A percentile compares a stretch with the other conserved stretches of the same genome.
Conservation (phyloP, 2,329 filamentous ascomycete genomes). For the Phyllosticta citrichinensis region DNA sequence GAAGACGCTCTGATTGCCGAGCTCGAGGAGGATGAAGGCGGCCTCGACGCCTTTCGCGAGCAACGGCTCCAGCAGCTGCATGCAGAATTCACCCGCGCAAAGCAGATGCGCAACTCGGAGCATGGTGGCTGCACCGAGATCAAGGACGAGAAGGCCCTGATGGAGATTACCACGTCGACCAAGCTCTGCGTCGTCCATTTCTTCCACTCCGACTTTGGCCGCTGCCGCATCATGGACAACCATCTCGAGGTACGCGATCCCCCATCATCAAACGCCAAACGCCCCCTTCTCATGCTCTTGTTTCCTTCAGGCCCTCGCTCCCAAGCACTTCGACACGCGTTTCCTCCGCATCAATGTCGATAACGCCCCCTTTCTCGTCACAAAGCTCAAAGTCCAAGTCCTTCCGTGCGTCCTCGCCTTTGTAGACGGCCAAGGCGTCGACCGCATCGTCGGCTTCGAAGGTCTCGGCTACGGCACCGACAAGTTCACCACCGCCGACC, state of each 20-base stretch:
- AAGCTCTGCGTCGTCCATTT: slow-evolving; percentile 53
- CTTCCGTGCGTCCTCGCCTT: slow-evolving; percentile 50
- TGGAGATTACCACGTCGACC: slow-evolving; percentile 50
- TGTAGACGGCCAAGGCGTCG: slow-evolving; percentile 44
- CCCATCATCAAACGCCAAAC: neutral
- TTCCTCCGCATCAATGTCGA: slow-evolving; percentile 50
- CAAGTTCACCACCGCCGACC: slow-evolving; percentile 43
- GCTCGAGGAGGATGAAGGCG: slow-evolving; percentile 42
- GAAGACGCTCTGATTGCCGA: slow-evolving; percentile 52
- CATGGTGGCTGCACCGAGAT: slow-evolving; percentile 47
- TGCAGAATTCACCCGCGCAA: slow-evolving; percentile 43
- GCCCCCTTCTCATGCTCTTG: slow-evolving; percentile 5
- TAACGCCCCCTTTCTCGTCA: slow-evolving; percentile 49
- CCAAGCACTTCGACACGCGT: slow-evolving; percentile 49
- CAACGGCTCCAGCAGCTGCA: slow-evolving; percentile 49
- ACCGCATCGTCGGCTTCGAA: slow-evolving; percentile 50
- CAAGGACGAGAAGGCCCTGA: slow-evolving; percentile 47
- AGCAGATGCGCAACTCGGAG: slow-evolving; percentile 39
- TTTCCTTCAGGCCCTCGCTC: slow-evolving; percentile 35
- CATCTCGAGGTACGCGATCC: slow-evolving; percentile 36
- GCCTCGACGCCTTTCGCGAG: slow-evolving; percentile 45
- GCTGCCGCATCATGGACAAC: slow-evolving; percentile 52
- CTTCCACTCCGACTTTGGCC: slow-evolving; percentile 53
- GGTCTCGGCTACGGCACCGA: slow-evolving; percentile 44
- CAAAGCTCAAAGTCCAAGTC: slow-evolving; percentile 47